These are phyloP conservation scores for Apophysomyces elegans DNA, from an alignment of 371 early-diverging fungal species.

Conservation along the genomic window DNA sequence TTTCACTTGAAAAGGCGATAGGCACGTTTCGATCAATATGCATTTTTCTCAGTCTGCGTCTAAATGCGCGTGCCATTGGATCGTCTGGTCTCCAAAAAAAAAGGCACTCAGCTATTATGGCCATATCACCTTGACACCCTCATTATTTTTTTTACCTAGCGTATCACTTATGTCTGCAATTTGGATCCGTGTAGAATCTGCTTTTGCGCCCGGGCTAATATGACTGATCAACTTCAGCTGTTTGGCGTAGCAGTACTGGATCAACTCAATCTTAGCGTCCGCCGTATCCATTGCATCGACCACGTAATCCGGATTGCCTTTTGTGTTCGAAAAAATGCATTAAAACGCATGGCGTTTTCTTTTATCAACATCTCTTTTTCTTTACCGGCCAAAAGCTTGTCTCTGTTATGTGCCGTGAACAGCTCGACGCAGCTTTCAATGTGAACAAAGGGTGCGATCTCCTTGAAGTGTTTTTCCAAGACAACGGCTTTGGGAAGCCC, in stretches of 20 bases:
- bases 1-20: constrained; percentile 92
- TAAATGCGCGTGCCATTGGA: constrained; percentile 86
- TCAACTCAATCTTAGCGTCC: constrained; percentile 84
- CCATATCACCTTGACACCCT: too few species aligned
- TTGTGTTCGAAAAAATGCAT: not conserved
- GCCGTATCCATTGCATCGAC: constrained; percentile 92
- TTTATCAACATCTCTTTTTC: constrained; percentile 21
- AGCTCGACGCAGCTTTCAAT: constrained; percentile 76
- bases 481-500: constrained; percentile 83
- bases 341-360: constrained; percentile 3
- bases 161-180: constrained; percentile 91
- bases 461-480: constrained; percentile 68
- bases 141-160: constrained; percentile 49
- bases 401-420: constrained; percentile 66
- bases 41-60: constrained; percentile 70
- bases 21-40: constrained; percentile 79
- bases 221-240: constrained; percentile 79
- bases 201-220: constrained; percentile 94
- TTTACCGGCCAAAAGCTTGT: constrained; percentile 65
- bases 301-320: constrained; percentile 68
- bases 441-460: constrained; percentile 77
- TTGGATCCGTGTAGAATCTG: constrained; percentile 92
- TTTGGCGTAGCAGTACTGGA: constrained; percentile 80
- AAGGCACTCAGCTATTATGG: too few species aligned
- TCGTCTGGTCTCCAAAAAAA: constrained; percentile 69